Conservation (phyloP, 2,329 filamentous ascomycete species). For the Tolypocladium guangdongense region DNA sequence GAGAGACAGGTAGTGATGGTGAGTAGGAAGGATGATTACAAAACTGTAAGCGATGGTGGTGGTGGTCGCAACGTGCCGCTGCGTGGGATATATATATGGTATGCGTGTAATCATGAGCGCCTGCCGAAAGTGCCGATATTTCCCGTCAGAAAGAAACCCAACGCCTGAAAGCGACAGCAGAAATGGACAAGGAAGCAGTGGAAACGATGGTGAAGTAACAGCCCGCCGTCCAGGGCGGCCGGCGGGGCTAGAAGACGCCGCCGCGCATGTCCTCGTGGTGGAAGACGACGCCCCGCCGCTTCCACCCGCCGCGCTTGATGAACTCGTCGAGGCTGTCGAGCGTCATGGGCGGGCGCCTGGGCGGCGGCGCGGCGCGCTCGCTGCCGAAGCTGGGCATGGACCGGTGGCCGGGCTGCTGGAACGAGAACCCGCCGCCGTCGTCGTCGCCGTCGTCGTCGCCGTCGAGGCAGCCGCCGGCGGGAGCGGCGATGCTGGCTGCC, state of each 20-base stretch:
- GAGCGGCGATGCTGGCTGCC: neutral
- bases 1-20: neutral
- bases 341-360: conserved; percentile 25
- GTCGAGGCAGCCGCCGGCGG: conserved; percentile 12
- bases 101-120: neutral
- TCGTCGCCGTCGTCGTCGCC: conserved; percentile 11
- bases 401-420: conserved; percentile 10
- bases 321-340: conserved; percentile 29
- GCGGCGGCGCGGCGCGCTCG: conserved; percentile 14
- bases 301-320: conserved; percentile 32
- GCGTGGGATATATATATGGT: neutral
- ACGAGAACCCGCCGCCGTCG: conserved; percentile 10
- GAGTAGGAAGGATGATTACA: neutral
- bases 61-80: neutral
- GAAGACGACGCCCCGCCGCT: conserved; percentile 31
- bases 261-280: conserved; percentile 9
- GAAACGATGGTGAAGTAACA: too few relatives aligned
- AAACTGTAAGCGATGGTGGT: neutral
- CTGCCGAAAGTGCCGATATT: neutral
- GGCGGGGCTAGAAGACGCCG: neutral
- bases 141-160: neutral
- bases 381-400: conserved; percentile 24
- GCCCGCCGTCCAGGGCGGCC: neutral
- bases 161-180: neutral
- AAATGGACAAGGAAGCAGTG: neutral